Evolutionary conservation across 2,329 filamentous ascomycete species (phyloP).

Genomic region (Pestalotiopsis sp.): DNA sequence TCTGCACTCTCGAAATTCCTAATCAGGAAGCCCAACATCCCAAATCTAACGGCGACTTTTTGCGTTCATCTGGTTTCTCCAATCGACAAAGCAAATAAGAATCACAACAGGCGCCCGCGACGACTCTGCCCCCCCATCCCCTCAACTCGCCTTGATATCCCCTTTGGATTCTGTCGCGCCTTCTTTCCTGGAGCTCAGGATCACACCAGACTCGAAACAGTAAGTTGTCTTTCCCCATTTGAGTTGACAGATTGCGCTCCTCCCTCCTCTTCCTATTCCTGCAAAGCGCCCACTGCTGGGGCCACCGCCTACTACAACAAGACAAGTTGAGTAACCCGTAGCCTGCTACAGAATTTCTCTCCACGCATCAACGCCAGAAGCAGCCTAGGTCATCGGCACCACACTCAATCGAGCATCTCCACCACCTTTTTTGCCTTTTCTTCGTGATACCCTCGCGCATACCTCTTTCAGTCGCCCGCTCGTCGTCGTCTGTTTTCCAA

Average conservation of each 20-base stretch:
- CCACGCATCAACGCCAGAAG: conserved; percentile 60
- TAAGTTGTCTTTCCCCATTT: conserved; percentile 46
- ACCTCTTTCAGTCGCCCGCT: neutral
- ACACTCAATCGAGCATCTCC: conserved; percentile 69
- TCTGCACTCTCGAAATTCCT: conserved; percentile 8
- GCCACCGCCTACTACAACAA: conserved; percentile 36
- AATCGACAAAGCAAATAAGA: conserved; percentile 39
- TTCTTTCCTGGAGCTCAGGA: conserved; percentile 49
- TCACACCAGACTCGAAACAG: conserved; percentile 52
- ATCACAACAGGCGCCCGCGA: conserved; percentile 18
- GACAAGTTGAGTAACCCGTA: conserved; percentile 31
- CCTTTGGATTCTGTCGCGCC: conserved; percentile 37
- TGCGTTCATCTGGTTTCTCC: conserved; percentile 4
- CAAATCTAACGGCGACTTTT: neutral
- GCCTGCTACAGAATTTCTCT: conserved; percentile 48
- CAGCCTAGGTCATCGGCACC: conserved; percentile 69
- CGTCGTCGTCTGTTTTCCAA: conserved; percentile 12
- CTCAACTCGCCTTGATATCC: conserved; percentile 22
- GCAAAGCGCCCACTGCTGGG: conserved; percentile 12
- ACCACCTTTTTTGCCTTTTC: conserved; percentile 58
- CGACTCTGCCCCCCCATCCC: neutral
- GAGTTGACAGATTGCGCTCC: conserved; percentile 1
- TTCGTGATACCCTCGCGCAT: conserved; percentile 46
- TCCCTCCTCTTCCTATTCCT: conserved; percentile 48
- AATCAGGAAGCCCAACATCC: conserved; percentile 12